A percentile compares a stretch with the other conserved stretches of the same genome.
phyloP scores from a whole-genome alignment of 164 flowering plant genomes.

The Taxillus chinensis region DNA sequence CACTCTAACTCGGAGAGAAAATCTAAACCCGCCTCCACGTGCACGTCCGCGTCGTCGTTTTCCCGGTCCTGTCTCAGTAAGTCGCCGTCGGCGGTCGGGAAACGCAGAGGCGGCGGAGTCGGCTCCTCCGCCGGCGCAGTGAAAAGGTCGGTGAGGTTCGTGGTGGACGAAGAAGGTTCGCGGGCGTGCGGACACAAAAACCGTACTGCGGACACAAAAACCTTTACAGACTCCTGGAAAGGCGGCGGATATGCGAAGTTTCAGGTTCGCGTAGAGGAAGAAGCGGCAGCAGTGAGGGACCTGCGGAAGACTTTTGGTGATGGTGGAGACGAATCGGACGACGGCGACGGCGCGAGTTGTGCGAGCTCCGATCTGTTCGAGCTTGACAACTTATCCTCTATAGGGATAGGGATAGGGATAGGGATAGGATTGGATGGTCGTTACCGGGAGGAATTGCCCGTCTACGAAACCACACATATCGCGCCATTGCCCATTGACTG shows the following conservation, averaged over 20 bases:
- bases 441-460: slow-evolving; percentile 76
- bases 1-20: slow-evolving; percentile 15
- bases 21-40: slow-evolving; percentile 34
- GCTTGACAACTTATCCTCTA: slow-evolving; percentile 56
- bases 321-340: slow-evolving; percentile 39
- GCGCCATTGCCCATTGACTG: neutral
- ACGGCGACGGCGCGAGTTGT: slow-evolving; percentile 69
- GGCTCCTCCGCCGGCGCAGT: slow-evolving; percentile 9
- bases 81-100: slow-evolving; percentile 31
- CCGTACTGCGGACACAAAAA: slow-evolving; percentile 20
- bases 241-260: neutral
- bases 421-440: slow-evolving; percentile 6
- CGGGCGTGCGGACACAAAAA: slow-evolving; percentile 48
- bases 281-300: slow-evolving; percentile 14
- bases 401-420: slow-evolving; percentile 45
- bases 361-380: slow-evolving; percentile 95
- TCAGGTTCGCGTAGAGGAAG: slow-evolving; percentile 2
- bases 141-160: slow-evolving; percentile 70
- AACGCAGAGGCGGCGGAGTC: slow-evolving; percentile 11
- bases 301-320: slow-evolving; percentile 9
- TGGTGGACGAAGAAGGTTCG: slow-evolving; percentile 52
- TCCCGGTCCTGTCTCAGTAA: slow-evolving; percentile 83
- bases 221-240: too few species aligned
- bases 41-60: slow-evolving; percentile 73
- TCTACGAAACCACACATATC: slow-evolving; percentile 79